Base-by-base conservation (phyloP, 2,329 filamentous ascomycete genomes). In the Colletotrichum sp. region DNA sequence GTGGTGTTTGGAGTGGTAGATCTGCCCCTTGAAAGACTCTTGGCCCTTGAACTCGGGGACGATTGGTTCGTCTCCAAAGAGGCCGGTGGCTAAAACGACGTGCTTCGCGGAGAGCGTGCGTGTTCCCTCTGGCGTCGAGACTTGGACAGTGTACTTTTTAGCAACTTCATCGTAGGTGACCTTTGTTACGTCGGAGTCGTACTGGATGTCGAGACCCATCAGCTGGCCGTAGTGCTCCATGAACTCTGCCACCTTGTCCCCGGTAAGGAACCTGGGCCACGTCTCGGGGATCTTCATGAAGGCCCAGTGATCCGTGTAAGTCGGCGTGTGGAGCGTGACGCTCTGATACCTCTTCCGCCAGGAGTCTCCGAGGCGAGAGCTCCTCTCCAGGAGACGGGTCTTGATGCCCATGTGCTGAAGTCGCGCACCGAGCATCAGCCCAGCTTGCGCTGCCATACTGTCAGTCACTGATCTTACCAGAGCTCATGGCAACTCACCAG, bases 151-250 rank as follows among this genome's bases (percentile, higher is more conserved):
- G 86, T 86, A 89, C n/a, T 80, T 77, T 4, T 81, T 78, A 6
- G 79, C 80, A 3, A 76, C n/a, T 7, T 85, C 83, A 60, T 88
- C 82, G 77, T 85, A 88, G 0, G 80, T 79, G 3, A 85, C 84
- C 7, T 81, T 84, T 6, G 79, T 81, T n/a, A 89, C 80, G 1
- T 77, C 83, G 5, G 85, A 86, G 13, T 81, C 82, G 48, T 83
- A 82, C 83, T 87, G 86, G 4, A 89, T 82, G 75, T 89, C 88
- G 55, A 90, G 82, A 55, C 87, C 85, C 84, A 90, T 88, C 6
- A 87, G 80, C n/a, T 80, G 84, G 5, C 85, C 85, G 71, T 90
- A 90, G 2, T 83, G 82, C 70, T 88, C 87, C 48, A 90, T 86
- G 82, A 88, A 90, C 64, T 86, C 84, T 7, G 83, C 86, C 0